These are phyloP conservation scores for Ceratocystiopsis sp. DNA, from an alignment of 2,329 filamentous ascomycete genomes.

Conservation along the genomic window DNA sequence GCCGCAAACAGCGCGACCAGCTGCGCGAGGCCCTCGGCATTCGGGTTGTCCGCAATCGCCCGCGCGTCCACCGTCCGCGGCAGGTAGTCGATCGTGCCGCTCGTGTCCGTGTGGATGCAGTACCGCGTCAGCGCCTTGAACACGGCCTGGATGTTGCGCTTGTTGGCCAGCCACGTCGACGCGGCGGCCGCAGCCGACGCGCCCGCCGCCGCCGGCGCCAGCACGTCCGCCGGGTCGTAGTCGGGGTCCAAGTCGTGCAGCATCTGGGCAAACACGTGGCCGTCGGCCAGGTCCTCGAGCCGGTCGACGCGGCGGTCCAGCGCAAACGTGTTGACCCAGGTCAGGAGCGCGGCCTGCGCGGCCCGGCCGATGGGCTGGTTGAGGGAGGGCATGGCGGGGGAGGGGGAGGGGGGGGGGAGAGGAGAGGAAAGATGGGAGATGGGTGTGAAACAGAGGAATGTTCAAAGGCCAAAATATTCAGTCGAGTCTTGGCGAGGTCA, in stretches of 20 bases:
- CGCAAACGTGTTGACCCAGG: conserved; percentile 35
- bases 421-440: not conserved
- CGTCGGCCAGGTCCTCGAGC: conserved; percentile 35
- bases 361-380: conserved; percentile 21
- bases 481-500: too few relatives aligned
- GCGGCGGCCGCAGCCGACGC: conserved; percentile 24
- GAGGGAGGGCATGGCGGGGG: conserved; percentile 14
- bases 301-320: conserved; percentile 28
- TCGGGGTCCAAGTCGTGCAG: conserved; percentile 39
- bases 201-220: not conserved
- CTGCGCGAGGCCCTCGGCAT: conserved; percentile 10
- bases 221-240: conserved; percentile 36
- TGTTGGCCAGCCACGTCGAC: conserved; percentile 42
- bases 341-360: conserved; percentile 37
- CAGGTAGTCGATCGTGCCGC: conserved; percentile 9
- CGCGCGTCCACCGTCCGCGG: conserved; percentile 11
- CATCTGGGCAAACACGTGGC: conserved; percentile 35
- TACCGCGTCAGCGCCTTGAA: conserved; percentile 75
- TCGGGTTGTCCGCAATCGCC: conserved; percentile 9
- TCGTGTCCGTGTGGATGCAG: conserved; percentile 20
- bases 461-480: too few relatives aligned
- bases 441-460: too few relatives aligned
- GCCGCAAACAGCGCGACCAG: conserved; percentile 22
- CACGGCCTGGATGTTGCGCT: conserved; percentile 80
- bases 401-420: too few relatives aligned